Evolutionary conservation across 1,139 yeast genomes (phyloP).

Genomic region (Kodamaea ohmeri): DNA sequence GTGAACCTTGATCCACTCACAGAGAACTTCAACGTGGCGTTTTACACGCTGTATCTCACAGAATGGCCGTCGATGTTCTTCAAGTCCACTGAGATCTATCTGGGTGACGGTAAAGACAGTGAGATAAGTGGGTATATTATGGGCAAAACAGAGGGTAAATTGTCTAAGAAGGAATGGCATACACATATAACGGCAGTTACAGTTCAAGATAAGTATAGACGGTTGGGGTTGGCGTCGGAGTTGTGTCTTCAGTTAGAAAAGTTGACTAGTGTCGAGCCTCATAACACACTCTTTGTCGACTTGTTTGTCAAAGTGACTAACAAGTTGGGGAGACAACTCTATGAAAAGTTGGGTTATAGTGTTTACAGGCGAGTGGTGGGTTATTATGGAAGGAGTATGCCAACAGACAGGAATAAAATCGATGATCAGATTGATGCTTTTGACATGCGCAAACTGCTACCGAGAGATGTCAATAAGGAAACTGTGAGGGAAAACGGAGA

Average conservation of each 20-base stretch:
- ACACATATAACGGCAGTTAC: slow-evolving; percentile 97
- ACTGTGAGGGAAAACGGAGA: slow-evolving; percentile 61
- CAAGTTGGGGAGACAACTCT: slow-evolving; percentile 71
- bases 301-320: slow-evolving; percentile 88
- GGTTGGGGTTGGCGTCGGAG: slow-evolving; percentile 80
- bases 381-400: slow-evolving; percentile 62
- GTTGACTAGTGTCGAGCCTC: slow-evolving; percentile 64
- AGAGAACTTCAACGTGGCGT: slow-evolving; percentile 82
- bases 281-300: slow-evolving; percentile 80
- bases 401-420: slow-evolving; percentile 42
- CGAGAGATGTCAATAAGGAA: slow-evolving; percentile 48
- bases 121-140: slow-evolving; percentile 76
- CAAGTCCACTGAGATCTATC: slow-evolving; percentile 45
- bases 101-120: slow-evolving; percentile 19
- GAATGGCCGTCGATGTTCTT: slow-evolving; percentile 90
- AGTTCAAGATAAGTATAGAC: slow-evolving; percentile 73
- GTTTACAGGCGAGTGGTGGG: slow-evolving; percentile 88
- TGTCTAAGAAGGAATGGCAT: slow-evolving; percentile 78
- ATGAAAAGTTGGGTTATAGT: slow-evolving; percentile 81
- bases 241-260: slow-evolving; percentile 72
- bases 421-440: slow-evolving; percentile 82
- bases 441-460: slow-evolving; percentile 72
- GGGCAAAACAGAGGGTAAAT: slow-evolving; percentile 90
- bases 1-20: slow-evolving; percentile 86
- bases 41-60: slow-evolving; percentile 78